These are phyloP conservation scores for Asparagopsis taxiformis DNA, from an alignment of 31 red algal genomes.

Conservation along the genomic window DNA sequence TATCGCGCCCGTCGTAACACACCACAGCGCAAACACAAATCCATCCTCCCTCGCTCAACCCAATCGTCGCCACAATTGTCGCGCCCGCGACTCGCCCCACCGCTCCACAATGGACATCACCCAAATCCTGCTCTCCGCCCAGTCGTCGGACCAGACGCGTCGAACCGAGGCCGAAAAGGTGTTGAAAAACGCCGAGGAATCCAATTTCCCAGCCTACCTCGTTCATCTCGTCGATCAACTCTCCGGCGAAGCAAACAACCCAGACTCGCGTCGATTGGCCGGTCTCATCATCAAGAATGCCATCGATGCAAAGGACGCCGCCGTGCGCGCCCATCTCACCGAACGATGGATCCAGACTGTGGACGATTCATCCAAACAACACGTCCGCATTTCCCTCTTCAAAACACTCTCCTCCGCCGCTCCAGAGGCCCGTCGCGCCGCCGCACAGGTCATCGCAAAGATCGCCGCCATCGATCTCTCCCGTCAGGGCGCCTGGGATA, in stretches of 20 bases:
- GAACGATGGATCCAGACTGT: slow-evolving; percentile 79
- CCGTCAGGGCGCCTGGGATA: slow-evolving; percentile 68
- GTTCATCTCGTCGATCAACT: slow-evolving; percentile 74
- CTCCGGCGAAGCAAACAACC: slow-evolving; percentile 61
- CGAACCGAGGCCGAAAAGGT: slow-evolving; percentile 79
- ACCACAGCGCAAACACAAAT: too few relatives aligned
- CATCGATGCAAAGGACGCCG: slow-evolving; percentile 61
- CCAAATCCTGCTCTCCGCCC: slow-evolving; percentile 75
- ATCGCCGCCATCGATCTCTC: slow-evolving; percentile 87
- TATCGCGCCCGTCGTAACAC: too few relatives aligned
- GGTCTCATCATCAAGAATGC: slow-evolving; percentile 93
- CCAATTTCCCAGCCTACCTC: slow-evolving; percentile 70
- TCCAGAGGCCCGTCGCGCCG: slow-evolving; percentile 69
- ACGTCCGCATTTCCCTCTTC: slow-evolving; percentile 64
- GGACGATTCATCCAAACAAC: slow-evolving; percentile 52
- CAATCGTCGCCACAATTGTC: too few relatives aligned
- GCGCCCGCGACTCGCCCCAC: too few relatives aligned
- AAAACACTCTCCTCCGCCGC: slow-evolving; percentile 53
- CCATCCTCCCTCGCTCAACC: too few relatives aligned
- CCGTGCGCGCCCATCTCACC: slow-evolving; percentile 33
- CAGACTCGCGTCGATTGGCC: slow-evolving; percentile 85
- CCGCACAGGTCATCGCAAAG: slow-evolving; percentile 92
- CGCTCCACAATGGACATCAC: slow-evolving; percentile 85
- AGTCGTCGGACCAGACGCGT: slow-evolving; percentile 67
- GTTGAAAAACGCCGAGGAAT: slow-evolving; percentile 71